Percentiles rank a stretch among this genome's conserved stretches.
Conservation (phyloP, 441 rosid genomes). For the Geranium incanum region DNA sequence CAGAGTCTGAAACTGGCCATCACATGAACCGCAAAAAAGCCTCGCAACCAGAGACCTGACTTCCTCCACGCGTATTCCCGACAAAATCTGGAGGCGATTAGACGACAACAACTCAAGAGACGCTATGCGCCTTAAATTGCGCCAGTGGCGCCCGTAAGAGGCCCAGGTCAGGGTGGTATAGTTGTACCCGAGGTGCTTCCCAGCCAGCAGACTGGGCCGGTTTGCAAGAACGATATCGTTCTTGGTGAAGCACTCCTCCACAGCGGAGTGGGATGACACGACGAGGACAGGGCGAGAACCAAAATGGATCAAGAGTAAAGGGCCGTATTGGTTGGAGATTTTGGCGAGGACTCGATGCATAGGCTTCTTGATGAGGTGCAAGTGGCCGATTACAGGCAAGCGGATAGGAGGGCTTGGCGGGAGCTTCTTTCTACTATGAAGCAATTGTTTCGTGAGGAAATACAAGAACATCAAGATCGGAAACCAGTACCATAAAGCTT, state of each 20-base stretch:
- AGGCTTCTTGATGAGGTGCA: slow-evolving; percentile 46
- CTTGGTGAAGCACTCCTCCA: slow-evolving; percentile 9
- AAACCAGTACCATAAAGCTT: background rate
- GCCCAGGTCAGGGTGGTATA: slow-evolving; percentile 34
- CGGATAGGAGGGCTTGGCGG: slow-evolving; percentile 40
- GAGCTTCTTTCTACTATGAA: slow-evolving; percentile 17
- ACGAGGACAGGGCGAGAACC: slow-evolving; percentile 45
- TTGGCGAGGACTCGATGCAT: slow-evolving; percentile 34
- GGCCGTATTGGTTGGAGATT: slow-evolving; percentile 32
- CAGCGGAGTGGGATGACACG: slow-evolving; percentile 39
- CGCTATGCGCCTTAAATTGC: slow-evolving; percentile 54
- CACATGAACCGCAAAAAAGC: slow-evolving; percentile 15
- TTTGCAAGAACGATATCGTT: slow-evolving; percentile 43
- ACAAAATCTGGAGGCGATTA: slow-evolving; percentile 29
- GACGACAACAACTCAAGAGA: slow-evolving; percentile 44
- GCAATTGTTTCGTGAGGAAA: background rate
- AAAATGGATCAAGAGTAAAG: slow-evolving; percentile 32
- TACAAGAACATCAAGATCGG: background rate
- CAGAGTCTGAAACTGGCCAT: slow-evolving; percentile 6
- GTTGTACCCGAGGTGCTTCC: slow-evolving; percentile 40
- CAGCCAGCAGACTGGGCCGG: slow-evolving; percentile 31
- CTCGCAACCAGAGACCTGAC: slow-evolving; percentile 25
- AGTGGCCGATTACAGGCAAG: slow-evolving; percentile 50
- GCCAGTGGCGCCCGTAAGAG: slow-evolving; percentile 54
- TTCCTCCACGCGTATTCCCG: slow-evolving; percentile 40